Conservation (phyloP, 2,329 filamentous ascomycete genomes). For the Neobulgaria alba region DNA sequence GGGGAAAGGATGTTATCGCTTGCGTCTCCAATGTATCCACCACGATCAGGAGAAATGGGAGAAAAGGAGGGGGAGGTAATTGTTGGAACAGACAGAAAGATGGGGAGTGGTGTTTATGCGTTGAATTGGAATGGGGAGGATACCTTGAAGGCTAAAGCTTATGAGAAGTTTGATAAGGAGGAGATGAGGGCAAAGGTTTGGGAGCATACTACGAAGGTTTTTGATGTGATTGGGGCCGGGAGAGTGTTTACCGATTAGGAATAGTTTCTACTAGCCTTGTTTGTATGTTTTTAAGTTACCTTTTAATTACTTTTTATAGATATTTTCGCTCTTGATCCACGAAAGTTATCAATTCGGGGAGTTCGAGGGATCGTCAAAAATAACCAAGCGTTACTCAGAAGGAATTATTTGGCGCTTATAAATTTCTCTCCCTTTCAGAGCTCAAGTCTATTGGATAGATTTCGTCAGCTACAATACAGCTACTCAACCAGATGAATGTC, state of each 20-base stretch:
- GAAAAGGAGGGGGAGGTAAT: not conserved
- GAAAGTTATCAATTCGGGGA: too few relatives aligned
- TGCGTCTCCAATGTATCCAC: not conserved
- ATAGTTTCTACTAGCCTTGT: too few relatives aligned
- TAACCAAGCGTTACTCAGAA: too few relatives aligned
- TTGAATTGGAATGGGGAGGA: not conserved
- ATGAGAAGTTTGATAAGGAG: not conserved
- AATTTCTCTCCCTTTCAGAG: too few relatives aligned
- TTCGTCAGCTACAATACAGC: too few relatives aligned
- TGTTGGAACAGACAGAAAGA: not conserved
- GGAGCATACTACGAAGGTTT: not conserved
- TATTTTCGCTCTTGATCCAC: too few relatives aligned
- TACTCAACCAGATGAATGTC: too few relatives aligned
- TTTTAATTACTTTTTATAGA: too few relatives aligned
- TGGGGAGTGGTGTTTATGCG: not conserved
- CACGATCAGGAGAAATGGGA: not conserved
- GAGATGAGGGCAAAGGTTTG: not conserved
- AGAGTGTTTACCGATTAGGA: slow-evolving; percentile 1
- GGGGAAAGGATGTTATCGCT: not conserved
- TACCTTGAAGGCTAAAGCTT: not conserved
- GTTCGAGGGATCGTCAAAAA: too few relatives aligned
- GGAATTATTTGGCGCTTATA: too few relatives aligned
- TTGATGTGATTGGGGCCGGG: not conserved
- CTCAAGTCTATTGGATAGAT: too few relatives aligned
- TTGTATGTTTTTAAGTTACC: too few relatives aligned